Percentiles rank a stretch among this genome's conserved stretches.
phyloP scores from a whole-genome alignment of 2,329 filamentous ascomycete species.

The Colletotrichum sansevieriae region DNA sequence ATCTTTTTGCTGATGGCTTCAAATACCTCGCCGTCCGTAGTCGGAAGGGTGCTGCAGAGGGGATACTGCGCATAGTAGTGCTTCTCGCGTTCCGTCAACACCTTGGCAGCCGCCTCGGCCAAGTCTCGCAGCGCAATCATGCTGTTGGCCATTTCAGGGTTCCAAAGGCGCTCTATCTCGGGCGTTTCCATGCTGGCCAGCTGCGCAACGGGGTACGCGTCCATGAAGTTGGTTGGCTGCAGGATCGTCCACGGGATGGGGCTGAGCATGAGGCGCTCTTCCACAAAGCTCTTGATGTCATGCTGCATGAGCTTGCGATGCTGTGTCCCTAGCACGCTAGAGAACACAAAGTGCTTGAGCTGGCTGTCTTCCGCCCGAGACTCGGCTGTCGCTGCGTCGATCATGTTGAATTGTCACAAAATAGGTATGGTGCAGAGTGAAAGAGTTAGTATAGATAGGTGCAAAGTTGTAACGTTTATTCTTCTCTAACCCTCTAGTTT shows the following conservation, averaged over 20 bases:
- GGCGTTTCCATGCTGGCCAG: constrained; percentile 9
- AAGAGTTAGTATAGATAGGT: no score
- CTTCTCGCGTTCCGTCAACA: constrained; percentile 7
- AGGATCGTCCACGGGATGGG: constrained; percentile 11
- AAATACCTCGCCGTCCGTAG: neutral
- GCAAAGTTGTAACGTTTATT: no score
- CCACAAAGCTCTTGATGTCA: constrained; percentile 13
- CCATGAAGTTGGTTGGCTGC: constrained; percentile 16
- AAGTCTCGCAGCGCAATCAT: constrained; percentile 14
- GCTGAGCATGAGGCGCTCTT: constrained; percentile 17
- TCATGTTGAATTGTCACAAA: no score
- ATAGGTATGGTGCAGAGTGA: no score
- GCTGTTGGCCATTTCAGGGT: constrained; percentile 7
- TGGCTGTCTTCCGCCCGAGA: neutral
- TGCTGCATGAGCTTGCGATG: constrained; percentile 28
- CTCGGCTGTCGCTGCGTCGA: constrained; percentile 17
- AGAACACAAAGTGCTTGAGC: constrained; percentile 3
- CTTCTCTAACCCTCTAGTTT: no score
- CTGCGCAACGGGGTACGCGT: constrained; percentile 6
- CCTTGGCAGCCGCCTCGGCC: constrained; percentile 3
- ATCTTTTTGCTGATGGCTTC: constrained; percentile 6
- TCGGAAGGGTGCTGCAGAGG: neutral
- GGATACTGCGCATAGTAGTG: constrained; percentile 12
- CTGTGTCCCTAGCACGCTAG: constrained; percentile 1
- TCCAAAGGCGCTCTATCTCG: neutral